Percentiles rank a stretch among this genome's conserved stretches.
These are phyloP conservation scores for Chlorella vulgaris DNA, from an alignment of 139 green algal genomes.

Conservation along the genomic window DNA sequence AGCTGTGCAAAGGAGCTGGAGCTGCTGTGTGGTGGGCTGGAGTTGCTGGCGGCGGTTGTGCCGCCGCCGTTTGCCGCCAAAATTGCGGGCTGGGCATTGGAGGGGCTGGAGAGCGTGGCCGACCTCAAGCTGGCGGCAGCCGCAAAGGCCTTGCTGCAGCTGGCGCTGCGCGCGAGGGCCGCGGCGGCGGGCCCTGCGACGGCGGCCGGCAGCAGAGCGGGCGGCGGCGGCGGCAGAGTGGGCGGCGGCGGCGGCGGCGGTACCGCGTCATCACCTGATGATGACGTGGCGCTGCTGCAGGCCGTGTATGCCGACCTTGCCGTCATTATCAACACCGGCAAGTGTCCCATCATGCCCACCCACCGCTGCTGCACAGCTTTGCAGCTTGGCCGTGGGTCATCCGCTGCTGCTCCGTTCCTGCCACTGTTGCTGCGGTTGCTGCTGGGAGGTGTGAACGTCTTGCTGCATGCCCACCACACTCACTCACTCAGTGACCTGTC, in stretches of 20 bases:
- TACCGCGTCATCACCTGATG: background rate
- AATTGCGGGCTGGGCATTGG: slow-evolving; percentile 22
- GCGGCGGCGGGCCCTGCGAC: background rate
- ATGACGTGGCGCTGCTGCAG: slow-evolving; percentile 17
- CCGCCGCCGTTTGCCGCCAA: background rate
- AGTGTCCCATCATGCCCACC: too few relatives aligned
- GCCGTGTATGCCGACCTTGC: background rate
- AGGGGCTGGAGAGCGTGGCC: background rate
- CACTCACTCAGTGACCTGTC: too few relatives aligned
- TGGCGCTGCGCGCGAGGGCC: slow-evolving; percentile 1
- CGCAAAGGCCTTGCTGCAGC: slow-evolving; percentile 16
- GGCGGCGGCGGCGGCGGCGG: background rate
- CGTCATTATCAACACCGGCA: background rate
- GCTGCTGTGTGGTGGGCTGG: slow-evolving; percentile 12
- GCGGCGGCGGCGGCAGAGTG: background rate
- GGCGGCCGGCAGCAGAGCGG: background rate
- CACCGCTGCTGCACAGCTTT: too few relatives aligned
- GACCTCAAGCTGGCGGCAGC: background rate
- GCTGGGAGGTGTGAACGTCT: background rate
- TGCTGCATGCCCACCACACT: background rate
- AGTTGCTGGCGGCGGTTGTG: slow-evolving; percentile 4
- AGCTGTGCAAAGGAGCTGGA: slow-evolving; percentile 33
- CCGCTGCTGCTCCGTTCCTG: background rate
- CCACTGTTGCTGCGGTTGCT: background rate
- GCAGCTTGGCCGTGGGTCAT: too few relatives aligned